These are phyloP conservation scores for Chlamydomonas eustigma DNA, from an alignment of 139 green algal species.

Conservation along the genomic window DNA sequence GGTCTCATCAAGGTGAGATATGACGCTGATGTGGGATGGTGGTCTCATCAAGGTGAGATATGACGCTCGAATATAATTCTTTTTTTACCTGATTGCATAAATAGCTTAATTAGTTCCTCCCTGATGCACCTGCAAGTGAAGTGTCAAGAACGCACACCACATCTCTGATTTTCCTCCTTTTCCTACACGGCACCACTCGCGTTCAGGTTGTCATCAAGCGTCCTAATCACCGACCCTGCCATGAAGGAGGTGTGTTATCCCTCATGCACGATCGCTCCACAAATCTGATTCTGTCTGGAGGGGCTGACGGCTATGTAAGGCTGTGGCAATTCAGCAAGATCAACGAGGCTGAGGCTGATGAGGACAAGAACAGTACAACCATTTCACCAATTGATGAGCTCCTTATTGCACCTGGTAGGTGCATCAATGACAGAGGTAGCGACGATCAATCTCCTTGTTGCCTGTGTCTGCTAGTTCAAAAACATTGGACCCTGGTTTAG, in stretches of 20 bases:
- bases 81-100: too few relatives aligned
- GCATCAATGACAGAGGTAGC: not conserved
- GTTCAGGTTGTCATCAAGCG: conserved; percentile 46
- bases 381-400: conserved; percentile 34
- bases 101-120: too few relatives aligned
- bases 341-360: conserved; percentile 27
- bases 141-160: too few relatives aligned
- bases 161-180: too few relatives aligned
- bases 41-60: conserved; percentile 69
- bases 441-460: too few relatives aligned
- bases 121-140: too few relatives aligned
- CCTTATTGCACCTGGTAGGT: conserved; percentile 28
- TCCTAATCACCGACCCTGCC: conserved; percentile 47
- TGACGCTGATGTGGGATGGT: conserved; percentile 74
- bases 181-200: not conserved
- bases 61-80: too few relatives aligned
- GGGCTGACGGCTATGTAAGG: conserved; percentile 63
- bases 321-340: conserved; percentile 57
- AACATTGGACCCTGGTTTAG: too few relatives aligned
- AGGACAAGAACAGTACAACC: conserved; percentile 26
- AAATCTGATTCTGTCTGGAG: conserved; percentile 55
- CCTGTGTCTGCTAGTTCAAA: too few relatives aligned
- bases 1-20: conserved; percentile 64
- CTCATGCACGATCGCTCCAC: conserved; percentile 46
- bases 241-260: conserved; percentile 63